Evolutionary conservation across 164 flowering plant genomes (phyloP), one percentile per base, ranked within the genome.

Genomic region (Umbellularia californica): DNA sequence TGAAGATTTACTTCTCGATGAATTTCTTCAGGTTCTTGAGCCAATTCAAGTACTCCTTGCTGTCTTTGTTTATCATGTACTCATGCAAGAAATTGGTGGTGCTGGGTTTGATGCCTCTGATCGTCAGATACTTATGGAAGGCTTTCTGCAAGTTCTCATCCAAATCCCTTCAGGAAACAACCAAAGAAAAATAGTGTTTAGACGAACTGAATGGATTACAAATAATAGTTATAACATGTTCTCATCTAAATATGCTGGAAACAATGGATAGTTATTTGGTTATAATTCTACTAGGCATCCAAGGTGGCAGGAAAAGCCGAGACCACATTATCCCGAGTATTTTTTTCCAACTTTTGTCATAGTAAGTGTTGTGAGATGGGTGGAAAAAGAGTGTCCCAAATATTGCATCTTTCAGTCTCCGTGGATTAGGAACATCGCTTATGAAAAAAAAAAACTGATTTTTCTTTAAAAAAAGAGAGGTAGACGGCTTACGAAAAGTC

Each of bases 101-200:
- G 85, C 89, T 89, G 17, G 92, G 84, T 70, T 88, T 92, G 76
- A 96, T 88, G 50, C 98, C 98, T 80, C 99, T 90, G 17, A 94
- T 84, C 82, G 88, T 95, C 72, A 96, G 82, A 78, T 93, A 96
- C 85, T 85, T 92, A 85, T 86, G 88, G 82, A 96, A 90, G 64
- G 90, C 92, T 78, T 87, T 91, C 84, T 89, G 93, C 83, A 96
- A 75, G 69, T 94, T 91, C 83, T 96, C 99, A 82, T 96, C 98
- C 98, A 96, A 89, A 75, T 92, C 94, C 80, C 98, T 96, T 77
- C 10, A 52, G 70, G 74, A 78, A 63, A 73, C n/a, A 20, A 15
- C n/a, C 23, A 72, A 58, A 19, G 71, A 41, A 13, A 55, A 1
- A 58, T 28, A 0, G 62, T 55, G 35, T 14, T 55, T 20, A 14